Evolutionary conservation across 805 yeast genomes (phyloP), one percentile per base, ranked within the genome.

Genomic region (Lachancea quebecensis): DNA sequence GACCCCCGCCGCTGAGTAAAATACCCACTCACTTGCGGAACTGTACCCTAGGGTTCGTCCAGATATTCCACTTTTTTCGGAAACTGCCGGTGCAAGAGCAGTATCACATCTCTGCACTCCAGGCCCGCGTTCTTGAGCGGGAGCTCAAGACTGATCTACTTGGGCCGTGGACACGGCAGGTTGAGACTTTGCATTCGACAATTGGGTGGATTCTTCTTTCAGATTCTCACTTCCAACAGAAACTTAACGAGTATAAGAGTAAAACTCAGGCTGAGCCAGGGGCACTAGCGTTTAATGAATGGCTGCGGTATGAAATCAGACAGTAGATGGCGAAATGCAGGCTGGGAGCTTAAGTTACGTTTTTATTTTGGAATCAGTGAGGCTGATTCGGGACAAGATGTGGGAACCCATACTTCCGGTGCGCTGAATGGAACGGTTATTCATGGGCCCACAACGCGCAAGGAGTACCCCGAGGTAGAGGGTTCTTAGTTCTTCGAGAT

Each of bases 41-140:
- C 40, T 56, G 61, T 34, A 37, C 53, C 27, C 42, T 52, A 34
- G 64, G 64, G 11, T 55, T 58, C 39, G 47, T 50, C 14, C 57
- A 56, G 37, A 40, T 58, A 8, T 48, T 50, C 38, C 53, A 52
- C 27, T 59, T 57, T 32, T 34, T 56, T 39, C 49, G 50, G 27
- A 51, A 51, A 38, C 50, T 56, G 15, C 59, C 59, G 3, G 31
- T 49, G 38, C 52, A 50, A 21, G 48, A 49, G 18, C 51, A 50
- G 39, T 50, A 50, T 35, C 47, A 48, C 35, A 44, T 55, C 9
- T 49, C 56, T 10, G 48, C 42, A 32, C 48, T 47, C n/a, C 59
- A 55, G 35, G 25, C 51, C 29, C 53, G 50, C 11, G 45, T 55
- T 1, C 47, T 56, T n/a, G 45, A 45, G 17, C 45, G 41, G 12